These are phyloP conservation scores for Zopfia rhizophila DNA, from an alignment of 2,329 filamentous ascomycete species.

Conservation along the genomic window DNA sequence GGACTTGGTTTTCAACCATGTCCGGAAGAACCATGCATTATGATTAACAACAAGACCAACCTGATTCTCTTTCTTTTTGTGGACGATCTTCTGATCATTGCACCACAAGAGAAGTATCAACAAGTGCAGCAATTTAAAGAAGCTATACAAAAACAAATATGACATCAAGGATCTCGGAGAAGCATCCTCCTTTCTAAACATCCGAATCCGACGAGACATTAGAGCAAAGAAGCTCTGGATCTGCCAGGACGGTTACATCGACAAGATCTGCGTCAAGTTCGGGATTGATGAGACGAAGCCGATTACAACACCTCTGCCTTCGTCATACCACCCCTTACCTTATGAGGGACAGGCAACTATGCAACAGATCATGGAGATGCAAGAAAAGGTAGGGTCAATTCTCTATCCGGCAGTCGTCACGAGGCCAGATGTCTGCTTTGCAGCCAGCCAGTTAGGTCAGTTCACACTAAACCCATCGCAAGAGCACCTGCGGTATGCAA, in stretches of 20 bases:
- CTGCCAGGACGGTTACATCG: slow-evolving; percentile 12
- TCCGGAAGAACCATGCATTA: slow-evolving; percentile 12
- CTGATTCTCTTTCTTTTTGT: slow-evolving; percentile 14
- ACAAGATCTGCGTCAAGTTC: slow-evolving; percentile 16
- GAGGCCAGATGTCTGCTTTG: slow-evolving; percentile 13
- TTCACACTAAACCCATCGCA: slow-evolving; percentile 13
- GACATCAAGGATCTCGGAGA: slow-evolving; percentile 17
- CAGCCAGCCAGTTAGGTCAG: slow-evolving; percentile 10
- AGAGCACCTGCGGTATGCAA: slow-evolving; percentile 12
- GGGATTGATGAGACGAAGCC: slow-evolving; percentile 6
- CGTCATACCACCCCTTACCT: slow-evolving; percentile 6
- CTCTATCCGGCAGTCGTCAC: slow-evolving; percentile 15
- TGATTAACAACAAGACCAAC: slow-evolving; percentile 12
- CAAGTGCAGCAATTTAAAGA: slow-evolving; percentile 5
- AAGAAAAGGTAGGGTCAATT: slow-evolving; percentile 19
- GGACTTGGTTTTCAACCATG: slow-evolving; percentile 7
- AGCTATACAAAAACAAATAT: slow-evolving; percentile 11
- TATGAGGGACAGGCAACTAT: slow-evolving; percentile 7
- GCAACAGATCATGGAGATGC: slow-evolving; percentile 13
- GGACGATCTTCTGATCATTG: slow-evolving; percentile 11
- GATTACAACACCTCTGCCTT: slow-evolving; percentile 10
- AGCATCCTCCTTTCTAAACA: slow-evolving; percentile 16
- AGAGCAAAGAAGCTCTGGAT: slow-evolving; percentile 16
- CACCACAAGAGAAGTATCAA: slow-evolving; percentile 1
- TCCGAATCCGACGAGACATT: slow-evolving; percentile 10